Percentiles rank a stretch among this genome's conserved stretches.
Evolutionary conservation across 1,139 yeast species (phyloP).

Genomic region (Sugiyamaella castrensis): DNA sequence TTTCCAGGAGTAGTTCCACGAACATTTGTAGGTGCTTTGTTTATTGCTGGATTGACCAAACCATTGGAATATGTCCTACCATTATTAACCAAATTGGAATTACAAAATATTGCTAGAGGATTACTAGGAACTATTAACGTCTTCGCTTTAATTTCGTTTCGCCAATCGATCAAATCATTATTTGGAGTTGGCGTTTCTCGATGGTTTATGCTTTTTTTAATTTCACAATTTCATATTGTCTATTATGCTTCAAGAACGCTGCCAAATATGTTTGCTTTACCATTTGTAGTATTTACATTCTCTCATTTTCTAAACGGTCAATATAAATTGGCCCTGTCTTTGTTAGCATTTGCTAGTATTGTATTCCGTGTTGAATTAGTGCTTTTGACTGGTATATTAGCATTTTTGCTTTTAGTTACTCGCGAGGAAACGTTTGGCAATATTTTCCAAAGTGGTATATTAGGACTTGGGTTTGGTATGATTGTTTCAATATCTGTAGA

Average conservation of each 20-base stretch:
- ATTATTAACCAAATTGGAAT: constrained; percentile 32
- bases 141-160: constrained; percentile 29
- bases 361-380: constrained; percentile 74
- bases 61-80: constrained; percentile 34
- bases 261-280: constrained; percentile 84
- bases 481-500: constrained; percentile 55
- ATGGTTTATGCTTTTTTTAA: constrained; percentile 59
- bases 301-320: constrained; percentile 52
- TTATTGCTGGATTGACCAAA: constrained; percentile 47
- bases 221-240: constrained; percentile 73
- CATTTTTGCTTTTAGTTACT: constrained; percentile 27
- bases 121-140: constrained; percentile 36
- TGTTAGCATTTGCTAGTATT: constrained; percentile 62
- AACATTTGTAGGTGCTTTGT: constrained; percentile 72
- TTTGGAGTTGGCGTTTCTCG: constrained; percentile 18
- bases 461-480: constrained; percentile 59
- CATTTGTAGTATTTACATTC: constrained; percentile 60
- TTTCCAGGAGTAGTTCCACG: constrained; percentile 93
- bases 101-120: constrained; percentile 44
- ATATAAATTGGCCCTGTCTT: constrained; percentile 48
- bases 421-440: constrained; percentile 27
- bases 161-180: constrained; percentile 23
- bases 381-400: constrained; percentile 51
- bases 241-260: constrained; percentile 77
- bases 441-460: constrained; percentile 41